Evolutionary conservation across 202 grass and related monocot species (phyloP).

Genomic region (Panicum virgatum): DNA sequence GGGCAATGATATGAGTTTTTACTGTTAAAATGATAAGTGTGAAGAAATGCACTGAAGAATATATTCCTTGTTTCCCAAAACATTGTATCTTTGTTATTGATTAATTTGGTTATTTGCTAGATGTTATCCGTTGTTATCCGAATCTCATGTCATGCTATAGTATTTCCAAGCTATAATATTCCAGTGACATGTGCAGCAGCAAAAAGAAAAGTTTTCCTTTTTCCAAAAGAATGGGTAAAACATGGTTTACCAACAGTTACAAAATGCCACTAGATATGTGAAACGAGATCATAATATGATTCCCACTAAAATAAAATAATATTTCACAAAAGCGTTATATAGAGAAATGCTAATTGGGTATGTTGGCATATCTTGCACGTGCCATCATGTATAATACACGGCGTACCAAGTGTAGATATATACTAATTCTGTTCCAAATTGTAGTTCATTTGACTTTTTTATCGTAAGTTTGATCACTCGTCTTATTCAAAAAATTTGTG

Average conservation of each 20-base stretch:
- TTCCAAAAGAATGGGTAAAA: neutral
- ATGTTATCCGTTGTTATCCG: neutral
- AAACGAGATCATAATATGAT: constrained; percentile 6
- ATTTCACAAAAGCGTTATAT: neutral
- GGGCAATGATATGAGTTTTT: neutral
- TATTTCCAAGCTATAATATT: constrained; percentile 14
- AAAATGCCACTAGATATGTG: neutral
- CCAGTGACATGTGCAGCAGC: neutral
- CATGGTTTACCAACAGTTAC: neutral
- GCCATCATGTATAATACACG: neutral
- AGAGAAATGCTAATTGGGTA: neutral
- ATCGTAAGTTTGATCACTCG: too few relatives aligned
- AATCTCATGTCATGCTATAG: neutral
- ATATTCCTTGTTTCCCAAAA: constrained; percentile 18
- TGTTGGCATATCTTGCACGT: neutral
- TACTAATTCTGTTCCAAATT: too few relatives aligned
- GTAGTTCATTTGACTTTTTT: too few relatives aligned
- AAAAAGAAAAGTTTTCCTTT: neutral
- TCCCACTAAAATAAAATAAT: neutral
- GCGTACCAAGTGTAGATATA: neutral
- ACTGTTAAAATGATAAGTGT: neutral
- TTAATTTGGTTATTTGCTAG: neutral
- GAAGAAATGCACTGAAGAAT: constrained; percentile 7
- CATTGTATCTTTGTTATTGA: constrained; percentile 6
- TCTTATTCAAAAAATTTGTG: too few relatives aligned